Evolutionary conservation across 2,329 filamentous ascomycete species (phyloP).

Genomic region (Pezicula radicicola): DNA sequence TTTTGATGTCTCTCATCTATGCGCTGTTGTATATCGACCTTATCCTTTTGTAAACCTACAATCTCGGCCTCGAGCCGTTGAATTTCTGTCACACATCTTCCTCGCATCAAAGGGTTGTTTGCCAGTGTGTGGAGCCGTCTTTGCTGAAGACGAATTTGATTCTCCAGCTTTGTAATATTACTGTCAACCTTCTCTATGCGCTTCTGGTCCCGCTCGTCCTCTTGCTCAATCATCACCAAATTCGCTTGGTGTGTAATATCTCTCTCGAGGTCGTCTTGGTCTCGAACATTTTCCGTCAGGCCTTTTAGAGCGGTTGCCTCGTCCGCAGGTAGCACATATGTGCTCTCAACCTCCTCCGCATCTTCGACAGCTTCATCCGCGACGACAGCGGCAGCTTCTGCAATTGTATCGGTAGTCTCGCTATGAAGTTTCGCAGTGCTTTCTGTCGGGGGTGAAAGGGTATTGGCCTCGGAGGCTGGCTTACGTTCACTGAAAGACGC

Average conservation of each 20-base stretch:
- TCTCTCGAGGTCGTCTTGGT: conserved; percentile 87
- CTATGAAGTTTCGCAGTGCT: conserved; percentile 10
- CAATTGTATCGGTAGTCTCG: conserved; percentile 18
- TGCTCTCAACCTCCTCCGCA: conserved; percentile 3
- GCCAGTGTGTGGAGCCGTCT: conserved; percentile 53
- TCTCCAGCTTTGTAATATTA: conserved; percentile 57
- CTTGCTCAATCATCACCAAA: conserved; percentile 55
- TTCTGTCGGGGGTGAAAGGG: conserved; percentile 1
- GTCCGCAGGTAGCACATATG: conserved; percentile 13
- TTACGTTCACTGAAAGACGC: not conserved
- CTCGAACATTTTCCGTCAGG: conserved; percentile 67
- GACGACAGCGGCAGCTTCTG: conserved; percentile 16
- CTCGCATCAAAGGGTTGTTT: conserved; percentile 43
- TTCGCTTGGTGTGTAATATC: conserved; percentile 71
- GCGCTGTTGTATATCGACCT: conserved; percentile 75
- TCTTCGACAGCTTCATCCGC: conserved; percentile 16
- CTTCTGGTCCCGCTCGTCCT: conserved; percentile 60
- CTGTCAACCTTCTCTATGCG: conserved; percentile 56
- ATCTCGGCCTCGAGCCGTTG: conserved; percentile 22
- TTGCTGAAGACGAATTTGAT: conserved; percentile 59
- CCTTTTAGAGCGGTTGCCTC: conserved; percentile 44
- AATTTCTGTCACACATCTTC: conserved; percentile 37
- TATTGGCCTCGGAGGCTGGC: not conserved
- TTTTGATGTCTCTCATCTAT: conserved; percentile 71
- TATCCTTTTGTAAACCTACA: conserved; percentile 61